These are phyloP conservation scores for Aspergillus sp. DNA, from an alignment of 2,329 filamentous ascomycete species.

Conservation along the genomic window DNA sequence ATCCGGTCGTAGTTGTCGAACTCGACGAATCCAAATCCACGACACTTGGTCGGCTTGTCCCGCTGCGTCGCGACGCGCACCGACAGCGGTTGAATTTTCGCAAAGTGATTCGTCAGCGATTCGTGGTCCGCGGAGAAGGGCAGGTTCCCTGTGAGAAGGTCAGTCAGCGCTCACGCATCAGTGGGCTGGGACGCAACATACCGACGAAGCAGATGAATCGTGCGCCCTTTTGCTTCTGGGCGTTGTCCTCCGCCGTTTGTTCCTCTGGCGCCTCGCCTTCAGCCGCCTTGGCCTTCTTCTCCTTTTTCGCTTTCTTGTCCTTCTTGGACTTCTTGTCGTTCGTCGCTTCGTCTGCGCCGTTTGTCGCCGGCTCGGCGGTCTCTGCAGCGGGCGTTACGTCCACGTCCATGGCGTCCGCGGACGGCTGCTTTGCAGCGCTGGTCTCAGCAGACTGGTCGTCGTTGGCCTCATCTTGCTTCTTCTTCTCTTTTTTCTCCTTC, in stretches of 20 bases:
- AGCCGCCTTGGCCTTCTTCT: conserved; percentile 21
- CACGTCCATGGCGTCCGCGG: conserved; percentile 16
- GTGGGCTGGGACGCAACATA: conserved; percentile 30
- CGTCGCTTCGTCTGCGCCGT: conserved; percentile 9
- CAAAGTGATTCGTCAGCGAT: conserved; percentile 72
- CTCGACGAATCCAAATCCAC: conserved; percentile 83
- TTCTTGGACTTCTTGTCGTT: conserved; percentile 21
- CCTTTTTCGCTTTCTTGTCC: conserved; percentile 26
- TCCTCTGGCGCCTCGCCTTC: conserved; percentile 27
- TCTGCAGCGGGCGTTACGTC: conserved; percentile 7
- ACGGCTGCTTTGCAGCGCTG: conserved; percentile 9
- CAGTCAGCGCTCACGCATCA: not conserved
- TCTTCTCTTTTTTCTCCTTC: conserved; percentile 13
- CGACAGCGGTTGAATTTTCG: conserved; percentile 65
- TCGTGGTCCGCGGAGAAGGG: conserved; percentile 75
- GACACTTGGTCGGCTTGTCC: conserved; percentile 60
- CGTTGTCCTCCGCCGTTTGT: conserved; percentile 15
- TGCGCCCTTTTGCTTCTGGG: conserved; percentile 36
- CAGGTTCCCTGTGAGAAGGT: conserved; percentile 65
- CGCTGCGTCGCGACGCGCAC: conserved; percentile 73
- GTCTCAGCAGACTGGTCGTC: conserved; percentile 5
- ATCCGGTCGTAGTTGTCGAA: conserved; percentile 83
- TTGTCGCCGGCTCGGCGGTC: conserved; percentile 3
- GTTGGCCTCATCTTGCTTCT: conserved; percentile 15
- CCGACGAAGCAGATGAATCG: conserved; percentile 78